A percentile compares a stretch with the other conserved stretches of the same genome.
These are phyloP conservation scores for Teratosphaeria epicoccoides DNA, from an alignment of 2,329 filamentous ascomycete species.

Conservation along the genomic window DNA sequence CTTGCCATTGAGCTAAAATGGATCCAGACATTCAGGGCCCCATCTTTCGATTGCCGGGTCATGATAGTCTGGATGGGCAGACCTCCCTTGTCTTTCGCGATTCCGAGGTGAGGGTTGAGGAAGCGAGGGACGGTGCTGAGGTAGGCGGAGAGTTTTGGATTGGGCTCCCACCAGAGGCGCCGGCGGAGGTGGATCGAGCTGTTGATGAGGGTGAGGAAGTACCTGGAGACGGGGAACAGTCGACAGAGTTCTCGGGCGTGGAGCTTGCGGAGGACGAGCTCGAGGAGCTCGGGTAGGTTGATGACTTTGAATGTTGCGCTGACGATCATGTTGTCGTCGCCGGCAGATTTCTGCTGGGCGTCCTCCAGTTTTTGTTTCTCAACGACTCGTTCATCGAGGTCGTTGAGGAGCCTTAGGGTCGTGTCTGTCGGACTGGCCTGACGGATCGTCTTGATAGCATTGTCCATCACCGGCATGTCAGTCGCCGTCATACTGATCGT, in stretches of 20 bases:
- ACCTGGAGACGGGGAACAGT: neutral
- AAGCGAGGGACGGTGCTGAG: neutral
- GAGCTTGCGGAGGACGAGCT: neutral
- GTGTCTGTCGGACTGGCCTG: no score
- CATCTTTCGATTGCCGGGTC: neutral
- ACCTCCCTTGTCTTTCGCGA: neutral
- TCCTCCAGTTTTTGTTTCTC: neutral
- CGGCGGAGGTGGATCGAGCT: conserved; percentile 1
- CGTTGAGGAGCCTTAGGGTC: no score
- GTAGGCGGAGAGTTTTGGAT: neutral
- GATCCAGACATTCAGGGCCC: neutral
- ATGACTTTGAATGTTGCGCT: neutral
- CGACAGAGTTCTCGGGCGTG: neutral
- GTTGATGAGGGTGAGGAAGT: conserved; percentile 1
- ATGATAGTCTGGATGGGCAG: neutral
- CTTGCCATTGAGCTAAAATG: neutral
- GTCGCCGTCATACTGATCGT: neutral
- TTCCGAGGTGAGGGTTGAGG: neutral
- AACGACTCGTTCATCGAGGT: neutral
- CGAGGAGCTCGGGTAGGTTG: conserved; percentile 1
- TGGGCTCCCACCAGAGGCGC: neutral
- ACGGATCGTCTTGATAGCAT: no score
- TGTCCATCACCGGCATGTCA: neutral
- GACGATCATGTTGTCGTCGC: neutral
- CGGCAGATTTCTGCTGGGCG: neutral